A percentile compares a stretch with the other conserved stretches of the same genome.
These are phyloP conservation scores for Colletotrichum sp. DNA, from an alignment of 2,329 filamentous ascomycete species.

Conservation along the genomic window DNA sequence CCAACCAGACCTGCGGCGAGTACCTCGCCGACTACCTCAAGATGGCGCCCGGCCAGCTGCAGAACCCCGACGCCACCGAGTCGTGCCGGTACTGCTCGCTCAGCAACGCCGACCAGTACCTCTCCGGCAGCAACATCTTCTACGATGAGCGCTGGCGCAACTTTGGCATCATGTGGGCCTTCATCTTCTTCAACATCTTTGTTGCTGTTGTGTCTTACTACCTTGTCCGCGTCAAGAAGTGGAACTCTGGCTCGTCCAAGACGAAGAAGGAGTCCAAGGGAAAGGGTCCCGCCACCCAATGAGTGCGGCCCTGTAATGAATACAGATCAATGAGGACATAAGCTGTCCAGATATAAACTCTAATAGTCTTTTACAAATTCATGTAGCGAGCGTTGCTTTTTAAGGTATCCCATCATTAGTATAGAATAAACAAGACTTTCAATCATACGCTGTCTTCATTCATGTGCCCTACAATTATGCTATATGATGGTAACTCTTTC, in stretches of 20 bases:
- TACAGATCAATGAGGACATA: neutral
- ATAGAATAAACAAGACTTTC: neutral
- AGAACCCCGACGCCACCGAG: constrained; percentile 60
- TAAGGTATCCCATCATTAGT: neutral
- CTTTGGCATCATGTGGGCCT: constrained; percentile 73
- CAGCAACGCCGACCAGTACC: constrained; percentile 64
- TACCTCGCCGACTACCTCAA: constrained; percentile 66
- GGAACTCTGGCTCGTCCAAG: constrained; percentile 8
- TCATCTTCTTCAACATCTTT: constrained; percentile 66
- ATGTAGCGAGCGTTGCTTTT: constrained; percentile 10
- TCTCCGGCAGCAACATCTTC: constrained; percentile 49
- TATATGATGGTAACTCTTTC: neutral
- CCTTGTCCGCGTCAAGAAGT: constrained; percentile 36
- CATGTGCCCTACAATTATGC: neutral
- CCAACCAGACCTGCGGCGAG: constrained; percentile 63
- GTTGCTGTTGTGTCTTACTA: constrained; percentile 67
- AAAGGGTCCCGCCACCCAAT: neutral
- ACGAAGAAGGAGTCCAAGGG: constrained; percentile 8
- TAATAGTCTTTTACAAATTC: neutral
- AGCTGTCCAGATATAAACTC: neutral
- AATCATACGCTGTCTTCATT: fast-evolving
- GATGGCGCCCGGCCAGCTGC: constrained; percentile 59
- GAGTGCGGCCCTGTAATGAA: neutral
- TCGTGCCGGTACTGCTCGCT: constrained; percentile 73
- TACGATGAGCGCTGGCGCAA: constrained; percentile 69